Base-by-base conservation (phyloP, 495 filamentous ascomycete species). In the Talaromyces proteolyticus region DNA sequence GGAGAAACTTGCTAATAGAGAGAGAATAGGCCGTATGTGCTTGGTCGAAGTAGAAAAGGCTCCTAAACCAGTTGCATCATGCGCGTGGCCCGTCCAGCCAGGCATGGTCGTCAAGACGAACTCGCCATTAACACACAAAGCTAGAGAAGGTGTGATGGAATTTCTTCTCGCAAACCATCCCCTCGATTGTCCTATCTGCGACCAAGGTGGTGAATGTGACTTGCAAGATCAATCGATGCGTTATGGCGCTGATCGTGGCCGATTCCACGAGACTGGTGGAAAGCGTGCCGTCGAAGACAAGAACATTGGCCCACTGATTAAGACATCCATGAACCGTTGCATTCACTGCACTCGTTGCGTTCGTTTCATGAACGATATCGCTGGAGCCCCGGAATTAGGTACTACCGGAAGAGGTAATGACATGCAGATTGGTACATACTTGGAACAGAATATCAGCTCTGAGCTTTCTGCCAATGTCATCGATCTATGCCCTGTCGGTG, bases 251-350 rank as follows among this genome's bases (percentile, higher is more conserved):
- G 93, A 98, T 67, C 81, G 93, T 55, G 93, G 93, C 44, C 86
- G 93, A 55, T 98, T 98, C 71, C 93, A 98, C 67, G 93, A 98
- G 72, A 72, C 89, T 55, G 82, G 80, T 39, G 93, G 93, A 57
- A 98, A 98, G 80, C 87, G 93, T 67, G 93, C 89, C 4, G 90
- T 96, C 24, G 93, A 98, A 74, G 93, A 98, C 67, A 98, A 98
- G 79, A 97, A 97, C 63, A 96, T 98, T 56, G 93, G 93, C 6
- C 93, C 93, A n/a, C 68, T 98, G 50, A 85, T 98, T 65, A 98
- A 98, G 77, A 98, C 93, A 14, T 97, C 94, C n/a, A 98, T 98
- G 93, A 98, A 97, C 74, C 78, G 93, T 62, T 98, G 93, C 73
- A 98, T 98, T 63, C 93, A 98, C 72, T 98, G 93, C 74, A 97